Percentiles rank a stretch among this genome's conserved stretches.
Conservation (phyloP, 129 eudicot genomes). For the Flaveria bidentis region DNA sequence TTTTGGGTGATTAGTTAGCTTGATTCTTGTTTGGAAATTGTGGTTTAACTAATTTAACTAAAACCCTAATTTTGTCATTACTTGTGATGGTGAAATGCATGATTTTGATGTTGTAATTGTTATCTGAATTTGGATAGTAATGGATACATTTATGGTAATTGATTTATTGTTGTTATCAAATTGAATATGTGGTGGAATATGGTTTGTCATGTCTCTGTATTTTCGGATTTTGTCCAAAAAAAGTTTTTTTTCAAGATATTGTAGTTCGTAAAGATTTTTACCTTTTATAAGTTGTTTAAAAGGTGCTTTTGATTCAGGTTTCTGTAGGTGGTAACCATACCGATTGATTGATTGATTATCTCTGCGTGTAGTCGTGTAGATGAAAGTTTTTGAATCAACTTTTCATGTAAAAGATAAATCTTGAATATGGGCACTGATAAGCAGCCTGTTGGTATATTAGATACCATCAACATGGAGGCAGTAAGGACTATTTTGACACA, state of each 20-base stretch:
- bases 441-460: conserved; percentile 69
- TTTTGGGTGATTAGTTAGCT: background rate
- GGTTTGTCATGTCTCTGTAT: too few species aligned
- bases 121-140: background rate
- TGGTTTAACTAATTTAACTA: conserved; percentile 12
- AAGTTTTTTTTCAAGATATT: background rate
- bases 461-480: conserved; percentile 77
- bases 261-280: background rate
- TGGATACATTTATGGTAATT: background rate
- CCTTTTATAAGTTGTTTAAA: conserved; percentile 9
- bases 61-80: conserved; percentile 39
- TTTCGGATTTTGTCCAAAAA: background rate
- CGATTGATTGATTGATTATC: conserved; percentile 25
- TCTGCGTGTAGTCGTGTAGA: background rate
- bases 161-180: background rate
- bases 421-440: conserved; percentile 60
- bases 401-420: background rate
- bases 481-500: conserved; percentile 80
- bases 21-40: conserved; percentile 6
- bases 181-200: background rate
- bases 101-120: background rate
- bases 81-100: conserved; percentile 27
- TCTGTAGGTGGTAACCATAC: conserved; percentile 30
- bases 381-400: conserved; percentile 17
- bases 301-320: conserved; percentile 30